A percentile compares a stretch with the other conserved stretches of the same genome.
phyloP scores from a whole-genome alignment of 495 filamentous ascomycete species.

The Lasiosphaeria hispida region DNA sequence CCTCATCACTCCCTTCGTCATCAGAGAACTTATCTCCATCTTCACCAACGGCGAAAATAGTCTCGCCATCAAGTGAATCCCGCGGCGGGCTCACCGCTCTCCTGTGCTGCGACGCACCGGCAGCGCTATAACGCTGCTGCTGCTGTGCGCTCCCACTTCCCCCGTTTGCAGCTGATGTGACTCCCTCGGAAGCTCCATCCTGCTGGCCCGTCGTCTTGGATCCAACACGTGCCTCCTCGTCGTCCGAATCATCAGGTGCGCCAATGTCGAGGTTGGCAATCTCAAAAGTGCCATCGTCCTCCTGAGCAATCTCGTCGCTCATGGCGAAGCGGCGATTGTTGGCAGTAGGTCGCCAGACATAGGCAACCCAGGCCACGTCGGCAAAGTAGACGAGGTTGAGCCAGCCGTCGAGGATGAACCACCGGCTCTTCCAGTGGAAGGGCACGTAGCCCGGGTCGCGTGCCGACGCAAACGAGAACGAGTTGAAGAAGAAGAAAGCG shows the following conservation, averaged over 20 bases:
- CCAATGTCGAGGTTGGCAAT: constrained; percentile 78
- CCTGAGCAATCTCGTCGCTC: constrained; percentile 98
- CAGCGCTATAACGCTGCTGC: neutral
- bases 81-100: constrained; percentile 44
- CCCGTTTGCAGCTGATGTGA: constrained; percentile 18
- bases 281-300: constrained; percentile 94
- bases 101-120: constrained; percentile 18
- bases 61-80: constrained; percentile 84
- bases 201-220: constrained; percentile 25
- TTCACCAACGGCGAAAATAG: constrained; percentile 90
- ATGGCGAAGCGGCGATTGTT: constrained; percentile 98
- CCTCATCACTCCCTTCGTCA: constrained; percentile 63
- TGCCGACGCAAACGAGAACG: constrained; percentile 83
- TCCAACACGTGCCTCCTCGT: constrained; percentile 48
- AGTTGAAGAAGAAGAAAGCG: constrained; percentile 93
- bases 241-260: constrained; percentile 68
- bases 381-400: constrained; percentile 93
- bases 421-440: constrained; percentile 91
- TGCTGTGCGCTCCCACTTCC: neutral
- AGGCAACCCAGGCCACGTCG: constrained; percentile 90
- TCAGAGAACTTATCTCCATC: constrained; percentile 65
- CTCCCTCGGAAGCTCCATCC: neutral
- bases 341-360: constrained; percentile 92
- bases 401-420: constrained; percentile 98
- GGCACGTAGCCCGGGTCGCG: constrained; percentile 85